Evolutionary conservation across 2,329 filamentous ascomycete genomes (phyloP), one percentile per base, ranked within the genome.

Genomic region (Pseudopithomyces chartarum): DNA sequence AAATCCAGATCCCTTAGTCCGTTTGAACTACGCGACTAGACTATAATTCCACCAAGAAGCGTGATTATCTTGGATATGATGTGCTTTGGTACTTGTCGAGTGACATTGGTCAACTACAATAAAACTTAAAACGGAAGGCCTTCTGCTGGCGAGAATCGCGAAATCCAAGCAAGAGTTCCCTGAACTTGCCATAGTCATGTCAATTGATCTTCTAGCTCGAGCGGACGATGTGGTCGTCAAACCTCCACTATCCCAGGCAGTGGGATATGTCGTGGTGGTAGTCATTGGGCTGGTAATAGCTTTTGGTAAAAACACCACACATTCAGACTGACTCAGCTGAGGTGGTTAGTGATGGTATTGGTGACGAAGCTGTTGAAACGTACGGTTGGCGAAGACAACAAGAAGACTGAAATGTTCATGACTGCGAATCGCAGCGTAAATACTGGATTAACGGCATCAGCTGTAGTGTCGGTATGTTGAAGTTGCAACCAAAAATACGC

Each of bases 331-430:
- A 33, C 29, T 26, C 20, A 17, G 20, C 29, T 47, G 29, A 34
- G 26, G 6, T 13, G n/a, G 19, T 2, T 20, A 47, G 29, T 76
- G 20, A 82, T 83, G 80, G 80, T 82, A 57, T 67, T 79, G 1
- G 69, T 81, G 0, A 82, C 80, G 0, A 75, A 73, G 7, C 52
- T 81, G 2, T 61, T 84, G n/a, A 83, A 82, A 58, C 78, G 70
- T 34, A 82, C 81, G 0, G 74, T 79, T 0, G 80, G 80, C 1
- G 82, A 84, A 57, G 81, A 84, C 46, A 84, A 83, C 52, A 74
- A 75, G 20, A 83, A 80, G 19, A 83, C 81, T 0, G 82, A 85
- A 65, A 84, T 83, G 80, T 69, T 68, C 48, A 68, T 67, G 64
- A 65, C 63, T 2, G 67, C 67, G 13, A 66, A 66, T 38, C 63